These are phyloP conservation scores for Hirsutella rhossiliensis DNA, from an alignment of 2,329 filamentous ascomycete genomes.

Conservation along the genomic window DNA sequence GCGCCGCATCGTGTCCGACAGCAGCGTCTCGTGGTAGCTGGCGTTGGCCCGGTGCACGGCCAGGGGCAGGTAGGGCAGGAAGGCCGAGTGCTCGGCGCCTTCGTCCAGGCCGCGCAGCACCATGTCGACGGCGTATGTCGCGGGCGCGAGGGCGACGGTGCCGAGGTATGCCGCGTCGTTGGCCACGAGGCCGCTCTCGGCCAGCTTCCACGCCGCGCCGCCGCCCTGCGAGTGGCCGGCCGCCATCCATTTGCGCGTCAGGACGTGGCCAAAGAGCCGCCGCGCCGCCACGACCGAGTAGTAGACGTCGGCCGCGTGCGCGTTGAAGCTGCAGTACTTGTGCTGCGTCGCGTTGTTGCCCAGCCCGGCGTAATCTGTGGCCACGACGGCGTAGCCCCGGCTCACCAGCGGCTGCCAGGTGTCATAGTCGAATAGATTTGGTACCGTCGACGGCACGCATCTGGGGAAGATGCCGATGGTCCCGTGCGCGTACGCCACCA, in stretches of 20 bases:
- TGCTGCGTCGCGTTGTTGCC: slow-evolving; percentile 9
- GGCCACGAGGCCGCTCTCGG: slow-evolving; percentile 6
- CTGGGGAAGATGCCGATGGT: slow-evolving; percentile 4
- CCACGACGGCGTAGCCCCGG: slow-evolving; percentile 8
- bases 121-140: slow-evolving; percentile 4
- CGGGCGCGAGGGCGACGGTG: slow-evolving; percentile 7
- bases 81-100: not conserved
- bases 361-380: slow-evolving; percentile 10
- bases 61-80: slow-evolving; percentile 2
- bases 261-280: not conserved
- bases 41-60: not conserved
- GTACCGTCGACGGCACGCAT: slow-evolving; percentile 6
- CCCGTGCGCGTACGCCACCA: slow-evolving; percentile 7
- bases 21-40: not conserved
- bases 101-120: not conserved
- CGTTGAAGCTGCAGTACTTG: slow-evolving; percentile 7
- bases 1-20: not conserved
- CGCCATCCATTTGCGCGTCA: slow-evolving; percentile 5
- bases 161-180: slow-evolving; percentile 5
- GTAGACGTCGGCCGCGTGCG: slow-evolving; percentile 7
- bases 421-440: slow-evolving; percentile 3
- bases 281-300: slow-evolving; percentile 5
- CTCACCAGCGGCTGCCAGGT: slow-evolving; percentile 4
- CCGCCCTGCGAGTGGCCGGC: slow-evolving; percentile 10
- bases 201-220: slow-evolving; percentile 9